phyloP scores from a whole-genome alignment of 2,329 filamentous ascomycete genomes.

The Aspergillus bombycis region DNA sequence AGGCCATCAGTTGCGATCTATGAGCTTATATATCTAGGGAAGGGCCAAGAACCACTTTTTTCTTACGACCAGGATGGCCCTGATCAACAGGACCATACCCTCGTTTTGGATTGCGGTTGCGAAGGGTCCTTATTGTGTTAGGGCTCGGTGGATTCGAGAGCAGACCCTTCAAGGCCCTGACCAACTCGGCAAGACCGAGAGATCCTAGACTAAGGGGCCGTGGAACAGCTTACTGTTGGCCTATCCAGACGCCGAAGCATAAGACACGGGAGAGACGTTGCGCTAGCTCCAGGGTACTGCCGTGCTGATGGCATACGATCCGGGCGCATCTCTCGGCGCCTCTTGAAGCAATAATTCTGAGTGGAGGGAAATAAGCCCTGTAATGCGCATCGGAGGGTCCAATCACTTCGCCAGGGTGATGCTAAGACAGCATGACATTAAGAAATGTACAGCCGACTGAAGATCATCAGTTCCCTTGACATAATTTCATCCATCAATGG shows the following conservation, averaged over 20 bases:
- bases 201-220: not conserved
- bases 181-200: not conserved
- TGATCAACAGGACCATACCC: constrained; percentile 6
- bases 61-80: not conserved
- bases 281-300: not conserved
- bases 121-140: not conserved
- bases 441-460: not conserved
- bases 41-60: constrained; percentile 1
- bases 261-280: constrained; percentile 3
- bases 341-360: not conserved
- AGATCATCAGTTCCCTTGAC: not conserved
- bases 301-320: not conserved
- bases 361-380: not conserved
- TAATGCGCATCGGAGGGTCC: not conserved
- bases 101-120: not conserved
- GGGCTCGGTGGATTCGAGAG: not conserved
- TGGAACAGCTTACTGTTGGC: not conserved
- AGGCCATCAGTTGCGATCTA: not conserved
- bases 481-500: constrained; percentile 2
- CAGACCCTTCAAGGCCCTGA: not conserved
- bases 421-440: not conserved
- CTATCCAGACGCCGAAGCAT: not conserved
- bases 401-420: not conserved
- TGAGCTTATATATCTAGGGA: constrained; percentile 3
- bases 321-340: not conserved